Conservation (phyloP, 306 rosid genomes). For the Ammopiptanthus mongolicus region DNA sequence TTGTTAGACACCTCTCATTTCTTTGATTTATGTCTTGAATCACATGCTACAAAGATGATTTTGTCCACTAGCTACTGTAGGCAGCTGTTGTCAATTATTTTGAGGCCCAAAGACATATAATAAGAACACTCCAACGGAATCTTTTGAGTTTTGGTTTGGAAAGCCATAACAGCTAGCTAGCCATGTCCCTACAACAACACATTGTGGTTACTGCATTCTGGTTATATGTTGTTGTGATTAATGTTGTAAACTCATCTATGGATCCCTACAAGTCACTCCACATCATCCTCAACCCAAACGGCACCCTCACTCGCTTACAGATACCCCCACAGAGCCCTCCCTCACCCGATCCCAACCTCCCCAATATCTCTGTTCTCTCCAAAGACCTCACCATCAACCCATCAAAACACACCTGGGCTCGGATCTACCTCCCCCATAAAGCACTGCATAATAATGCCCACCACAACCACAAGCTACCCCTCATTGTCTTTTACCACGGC, state of each 20-base stretch:
- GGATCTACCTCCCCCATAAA: constrained; percentile 40
- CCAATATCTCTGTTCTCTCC: constrained; percentile 26
- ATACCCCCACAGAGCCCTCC: constrained; percentile 30
- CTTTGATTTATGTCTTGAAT: too few species aligned
- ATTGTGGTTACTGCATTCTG: background rate
- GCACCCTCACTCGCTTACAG: constrained; percentile 36
- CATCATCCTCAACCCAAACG: constrained; percentile 38
- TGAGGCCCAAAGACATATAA: too few species aligned
- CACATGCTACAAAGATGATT: too few species aligned
- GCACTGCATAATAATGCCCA: background rate
- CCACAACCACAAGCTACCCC: constrained; percentile 24
- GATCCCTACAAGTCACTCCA: constrained; percentile 44
- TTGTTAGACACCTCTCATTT: too few species aligned
- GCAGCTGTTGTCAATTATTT: too few species aligned
- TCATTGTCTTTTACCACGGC: constrained; percentile 47
- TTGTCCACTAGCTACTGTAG: too few species aligned
- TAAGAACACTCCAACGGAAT: too few species aligned
- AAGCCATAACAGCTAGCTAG: background rate
- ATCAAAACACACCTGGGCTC: constrained; percentile 38
- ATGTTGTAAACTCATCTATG: background rate
- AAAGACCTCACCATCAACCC: constrained; percentile 39
- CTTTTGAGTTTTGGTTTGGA: too few species aligned
- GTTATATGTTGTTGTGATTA: background rate
- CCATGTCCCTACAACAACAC: background rate
- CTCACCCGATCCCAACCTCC: constrained; percentile 28